Evolutionary conservation across 371 early-diverging fungal species (phyloP), one percentile per base, ranked within the genome.

Genomic region (Funneliformis caledonium): DNA sequence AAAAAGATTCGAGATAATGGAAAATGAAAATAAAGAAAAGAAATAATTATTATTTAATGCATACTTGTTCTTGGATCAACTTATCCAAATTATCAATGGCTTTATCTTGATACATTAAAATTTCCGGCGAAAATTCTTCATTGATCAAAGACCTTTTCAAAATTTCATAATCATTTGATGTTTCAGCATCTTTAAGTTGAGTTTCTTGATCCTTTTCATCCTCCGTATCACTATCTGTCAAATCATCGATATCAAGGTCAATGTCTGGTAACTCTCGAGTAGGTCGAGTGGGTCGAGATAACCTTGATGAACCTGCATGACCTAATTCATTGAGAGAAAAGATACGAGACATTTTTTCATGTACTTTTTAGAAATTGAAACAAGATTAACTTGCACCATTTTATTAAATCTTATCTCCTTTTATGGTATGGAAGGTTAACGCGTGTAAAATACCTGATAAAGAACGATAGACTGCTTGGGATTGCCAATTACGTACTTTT

Each of bases 121-220:
- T 64, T 64, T 64, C 64, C 5, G 64, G 64, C 5, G 64, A 22
- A 64, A 64, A 64, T 64, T 64, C 33, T n/a, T 64, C 64, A 64
- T 64, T 64, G 12, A 64, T 64, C 33, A 64, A 64, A 64, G 64
- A 7, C 11, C 31, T 64, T 64, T 64, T 64, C 33, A 64, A 22
- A 31, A 11, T 64, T 64, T 64, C 64, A 64, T 64, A 64, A 64
- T 26, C 26, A 64, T 19, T 56, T 7, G 7, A 56, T 19, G 19
- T 19, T 56, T 19, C 56, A 7, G 4, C 56, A 52, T 16, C 52
- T 56, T 56, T 16, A 7, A 56, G 7, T 56, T 56, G 56, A 56
- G 56, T 19, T 19, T 56, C 56, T 56, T 56, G 56, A 19, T 56
- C 6, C 56, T 56, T 56, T 56, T 56, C 16, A 19, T 19, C 56